Base-by-base conservation (phyloP, 176 grass and related monocot species). In the Carex kokanica region DNA sequence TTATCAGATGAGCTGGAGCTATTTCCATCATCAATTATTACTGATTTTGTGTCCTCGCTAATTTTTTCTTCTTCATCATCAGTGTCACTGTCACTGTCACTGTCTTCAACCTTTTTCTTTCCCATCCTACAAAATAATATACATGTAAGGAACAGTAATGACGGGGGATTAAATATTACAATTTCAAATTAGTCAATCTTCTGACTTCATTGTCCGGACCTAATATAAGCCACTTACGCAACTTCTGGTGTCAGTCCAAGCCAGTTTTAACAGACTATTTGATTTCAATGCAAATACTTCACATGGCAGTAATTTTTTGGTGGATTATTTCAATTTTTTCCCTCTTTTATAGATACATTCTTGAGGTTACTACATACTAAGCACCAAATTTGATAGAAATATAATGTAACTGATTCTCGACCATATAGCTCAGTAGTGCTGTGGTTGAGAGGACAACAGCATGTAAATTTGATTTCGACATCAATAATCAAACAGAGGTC, bases 101-200 rank as follows among this genome's bases (percentile, higher is more conserved):
- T 91, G 11, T 92, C 88, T 74, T 86, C 89, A 78, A 91, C 60
- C 49, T 92, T 99, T 23, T 95, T 91, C 85, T 98, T 95, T 14
- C 96, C 96, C 89, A 99, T 51, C 96, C 96, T 99, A 84, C 47
- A 88, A 2, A 85, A 85, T 56, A 1, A 55, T 67, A 55, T 31
- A 32, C 49, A 17, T 55, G 41, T 14, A 77, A 84, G 69, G 3
- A 62, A 78, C 49, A 45, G 34, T 58, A 57, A 77, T n/a, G 74
- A 68, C 11, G 79, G 55, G 40, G 78, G 2, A 78, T 12, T 14
- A 78, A 16, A 7, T n/a, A 8, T 47, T 4, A 24, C 54, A 53
- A 25, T 17, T 31, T 49, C 8, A 68, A 68, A 40, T n/a, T 68
- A 7, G 15, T 18, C 6, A 0, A 40, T 9, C 34, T 69, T 40